Conservation (phyloP, 805 yeast genomes). For the Lipomyces orientalis region DNA sequence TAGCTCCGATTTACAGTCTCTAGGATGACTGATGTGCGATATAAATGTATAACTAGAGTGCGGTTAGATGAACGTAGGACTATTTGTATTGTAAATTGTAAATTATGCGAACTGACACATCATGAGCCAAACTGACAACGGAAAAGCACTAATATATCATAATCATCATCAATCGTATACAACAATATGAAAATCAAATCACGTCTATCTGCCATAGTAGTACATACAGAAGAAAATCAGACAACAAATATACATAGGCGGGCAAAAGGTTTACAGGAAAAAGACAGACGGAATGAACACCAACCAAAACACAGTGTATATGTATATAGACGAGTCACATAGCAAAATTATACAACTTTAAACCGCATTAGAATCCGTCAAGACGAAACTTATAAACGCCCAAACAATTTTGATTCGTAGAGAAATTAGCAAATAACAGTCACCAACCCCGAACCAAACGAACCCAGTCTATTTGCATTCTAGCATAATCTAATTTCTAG, state of each 20-base stretch:
- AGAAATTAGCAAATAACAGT: neutral
- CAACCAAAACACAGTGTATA: neutral
- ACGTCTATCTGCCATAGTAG: conserved; percentile 3
- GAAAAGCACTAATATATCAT: neutral
- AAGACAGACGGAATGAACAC: neutral
- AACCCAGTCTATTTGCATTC: neutral
- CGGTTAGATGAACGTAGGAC: neutral
- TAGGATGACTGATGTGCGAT: neutral
- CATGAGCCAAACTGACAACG: neutral
- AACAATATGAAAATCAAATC: neutral
- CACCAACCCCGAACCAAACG: neutral
- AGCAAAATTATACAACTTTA: neutral
- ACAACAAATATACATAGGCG: neutral
- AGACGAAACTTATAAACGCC: neutral
- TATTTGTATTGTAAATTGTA: neutral
- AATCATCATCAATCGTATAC: conserved; percentile 3
- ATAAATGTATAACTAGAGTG: neutral
- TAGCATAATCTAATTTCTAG: neutral
- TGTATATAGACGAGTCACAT: neutral
- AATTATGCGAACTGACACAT: neutral
- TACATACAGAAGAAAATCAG: neutral
- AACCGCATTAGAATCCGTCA: neutral
- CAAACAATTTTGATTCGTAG: neutral
- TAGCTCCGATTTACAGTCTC: conserved; percentile 76
- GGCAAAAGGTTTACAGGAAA: neutral